These are phyloP conservation scores for Silene latifolia DNA, from an alignment of 148 eudicot species.

Conservation along the genomic window DNA sequence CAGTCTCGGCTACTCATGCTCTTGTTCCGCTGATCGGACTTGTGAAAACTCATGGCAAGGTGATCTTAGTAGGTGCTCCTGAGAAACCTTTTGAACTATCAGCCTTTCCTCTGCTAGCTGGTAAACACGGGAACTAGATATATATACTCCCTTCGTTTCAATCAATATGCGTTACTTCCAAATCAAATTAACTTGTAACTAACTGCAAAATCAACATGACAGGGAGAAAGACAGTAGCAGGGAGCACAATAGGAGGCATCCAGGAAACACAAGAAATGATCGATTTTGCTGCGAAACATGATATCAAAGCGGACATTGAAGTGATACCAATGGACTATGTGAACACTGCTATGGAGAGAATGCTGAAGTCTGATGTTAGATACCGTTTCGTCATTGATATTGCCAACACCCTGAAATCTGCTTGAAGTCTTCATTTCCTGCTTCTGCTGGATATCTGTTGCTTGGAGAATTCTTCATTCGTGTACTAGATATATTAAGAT, in stretches of 20 bases:
- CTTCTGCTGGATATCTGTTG: too few relatives aligned
- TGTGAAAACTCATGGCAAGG: conserved; percentile 33
- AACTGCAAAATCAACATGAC: neutral
- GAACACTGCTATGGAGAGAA: conserved; percentile 38
- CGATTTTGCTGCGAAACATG: conserved; percentile 34
- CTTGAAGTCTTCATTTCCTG: neutral
- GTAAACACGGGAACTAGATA: conserved; percentile 9
- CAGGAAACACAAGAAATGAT: conserved; percentile 33
- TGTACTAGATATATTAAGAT: neutral
- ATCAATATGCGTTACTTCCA: neutral
- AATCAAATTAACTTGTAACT: too few relatives aligned
- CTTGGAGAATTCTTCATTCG: too few relatives aligned
- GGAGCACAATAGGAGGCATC: conserved; percentile 14
- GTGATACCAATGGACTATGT: conserved; percentile 32
- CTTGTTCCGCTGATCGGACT: conserved; percentile 31
- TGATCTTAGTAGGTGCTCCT: conserved; percentile 32
- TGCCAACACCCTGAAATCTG: conserved; percentile 28
- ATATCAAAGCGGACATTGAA: conserved; percentile 29
- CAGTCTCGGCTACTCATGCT: conserved; percentile 34
- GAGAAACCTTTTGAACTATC: conserved; percentile 33
- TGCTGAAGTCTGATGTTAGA: conserved; percentile 29
- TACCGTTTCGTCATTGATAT: conserved; percentile 37
- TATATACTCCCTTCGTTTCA: neutral
- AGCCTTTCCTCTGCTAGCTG: conserved; percentile 21
- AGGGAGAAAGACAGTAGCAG: conserved; percentile 11